These are phyloP conservation scores for Prinsepia uniflora DNA, from an alignment of 306 rosid genomes.

Conservation along the genomic window DNA sequence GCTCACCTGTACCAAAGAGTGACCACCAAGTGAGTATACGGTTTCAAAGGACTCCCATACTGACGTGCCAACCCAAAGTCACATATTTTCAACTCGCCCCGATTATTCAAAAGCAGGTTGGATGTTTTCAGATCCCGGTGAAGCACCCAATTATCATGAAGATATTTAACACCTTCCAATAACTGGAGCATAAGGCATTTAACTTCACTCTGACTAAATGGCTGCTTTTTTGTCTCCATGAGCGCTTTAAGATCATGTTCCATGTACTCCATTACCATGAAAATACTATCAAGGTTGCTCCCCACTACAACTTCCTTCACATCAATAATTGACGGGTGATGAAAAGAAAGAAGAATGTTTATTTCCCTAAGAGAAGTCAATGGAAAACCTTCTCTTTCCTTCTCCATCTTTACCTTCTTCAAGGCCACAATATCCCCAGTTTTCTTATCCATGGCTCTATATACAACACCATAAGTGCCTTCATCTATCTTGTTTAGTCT, in stretches of 20 bases:
- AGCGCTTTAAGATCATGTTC: conserved; percentile 96
- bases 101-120: conserved; percentile 83
- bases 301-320: conserved; percentile 99
- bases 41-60: conserved; percentile 97
- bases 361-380: conserved; percentile 98
- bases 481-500: conserved; percentile 96
- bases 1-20: conserved; percentile 99
- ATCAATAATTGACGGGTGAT: conserved; percentile 90
- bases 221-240: conserved; percentile 97
- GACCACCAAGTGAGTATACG: conserved; percentile 95
- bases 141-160: conserved; percentile 99
- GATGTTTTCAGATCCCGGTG: conserved; percentile 98
- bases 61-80: conserved; percentile 99
- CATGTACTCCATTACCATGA: conserved; percentile 99
- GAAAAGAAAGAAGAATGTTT: conserved; percentile 96
- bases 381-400: conserved; percentile 97
- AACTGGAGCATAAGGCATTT: conserved; percentile 97
- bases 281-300: conserved; percentile 94
- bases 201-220: conserved; percentile 98
- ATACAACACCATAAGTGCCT: conserved; percentile 98
- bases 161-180: conserved; percentile 91
- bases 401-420: conserved; percentile 99
- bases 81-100: conserved; percentile 96
- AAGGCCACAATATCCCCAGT: conserved; percentile 88
- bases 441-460: conserved; percentile 91